A percentile compares a stretch with the other conserved stretches of the same genome.
Conservation (phyloP, 495 filamentous ascomycete genomes). For the Stereocaulon alpinum region DNA sequence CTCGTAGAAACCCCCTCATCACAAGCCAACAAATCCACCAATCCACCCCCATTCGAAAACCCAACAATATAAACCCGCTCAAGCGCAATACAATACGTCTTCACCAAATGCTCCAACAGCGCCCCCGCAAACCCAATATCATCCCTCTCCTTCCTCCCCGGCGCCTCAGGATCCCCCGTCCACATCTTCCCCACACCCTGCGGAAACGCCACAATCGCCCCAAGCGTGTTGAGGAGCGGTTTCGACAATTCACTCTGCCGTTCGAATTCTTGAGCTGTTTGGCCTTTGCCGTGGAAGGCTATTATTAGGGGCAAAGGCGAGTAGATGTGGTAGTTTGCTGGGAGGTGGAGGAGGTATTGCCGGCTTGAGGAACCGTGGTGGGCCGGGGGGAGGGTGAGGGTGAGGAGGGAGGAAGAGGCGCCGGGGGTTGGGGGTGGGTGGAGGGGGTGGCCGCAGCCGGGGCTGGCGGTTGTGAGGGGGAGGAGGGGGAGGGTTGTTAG, state of each 20-base stretch:
- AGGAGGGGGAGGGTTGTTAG: neutral
- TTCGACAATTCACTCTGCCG: neutral
- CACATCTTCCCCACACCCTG: neutral
- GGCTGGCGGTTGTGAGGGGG: neutral
- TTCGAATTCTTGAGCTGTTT: neutral
- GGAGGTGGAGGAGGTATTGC: neutral
- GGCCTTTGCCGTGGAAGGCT: conserved; percentile 8
- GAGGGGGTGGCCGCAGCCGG: neutral
- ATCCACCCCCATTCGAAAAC: neutral
- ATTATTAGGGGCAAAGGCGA: neutral
- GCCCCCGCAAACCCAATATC: neutral
- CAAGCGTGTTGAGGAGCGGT: neutral
- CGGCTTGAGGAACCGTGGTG: neutral
- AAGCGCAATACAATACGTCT: neutral
- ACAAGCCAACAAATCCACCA: neutral
- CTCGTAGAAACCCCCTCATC: neutral
- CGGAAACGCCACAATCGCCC: neutral
- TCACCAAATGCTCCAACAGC: neutral
- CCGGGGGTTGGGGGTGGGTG: neutral
- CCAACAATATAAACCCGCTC: neutral
- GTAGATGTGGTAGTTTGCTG: neutral
- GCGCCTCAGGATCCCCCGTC: neutral
- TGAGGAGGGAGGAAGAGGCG: neutral
- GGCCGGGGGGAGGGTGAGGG: neutral
- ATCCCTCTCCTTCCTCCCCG: neutral